Evolutionary conservation across 75 land plant species (phyloP).

Genomic region (Picea sitchensis): DNA sequence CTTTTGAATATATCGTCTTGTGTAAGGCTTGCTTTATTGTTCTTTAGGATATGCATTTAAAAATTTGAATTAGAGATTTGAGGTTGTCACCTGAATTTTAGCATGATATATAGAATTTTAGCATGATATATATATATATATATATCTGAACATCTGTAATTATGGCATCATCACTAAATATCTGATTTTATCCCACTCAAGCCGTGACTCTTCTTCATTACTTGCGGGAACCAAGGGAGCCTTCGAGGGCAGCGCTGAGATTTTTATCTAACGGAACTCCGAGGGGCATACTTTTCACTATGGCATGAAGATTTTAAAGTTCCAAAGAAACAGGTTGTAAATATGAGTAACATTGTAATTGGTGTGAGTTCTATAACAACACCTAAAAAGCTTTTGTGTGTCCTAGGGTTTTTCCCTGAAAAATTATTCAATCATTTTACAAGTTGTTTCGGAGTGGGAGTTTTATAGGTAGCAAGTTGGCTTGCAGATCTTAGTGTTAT

Average conservation of each 20-base stretch:
- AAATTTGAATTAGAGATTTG: too few species aligned
- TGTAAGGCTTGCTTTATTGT: too few species aligned
- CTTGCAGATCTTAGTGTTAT: not conserved
- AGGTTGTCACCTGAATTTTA: too few species aligned
- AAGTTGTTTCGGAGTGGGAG: not conserved
- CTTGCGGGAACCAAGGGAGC: not conserved
- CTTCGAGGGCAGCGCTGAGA: not conserved
- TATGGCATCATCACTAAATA: too few species aligned
- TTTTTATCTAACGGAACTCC: not conserved
- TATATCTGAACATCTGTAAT: not conserved
- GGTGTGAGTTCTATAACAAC: too few species aligned
- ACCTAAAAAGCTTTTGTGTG: not conserved
- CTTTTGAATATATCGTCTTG: too few species aligned
- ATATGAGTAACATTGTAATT: slow-evolving; percentile 1
- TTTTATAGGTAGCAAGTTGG: not conserved
- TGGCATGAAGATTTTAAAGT: not conserved
- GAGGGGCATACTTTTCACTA: not conserved
- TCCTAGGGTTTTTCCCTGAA: too few species aligned
- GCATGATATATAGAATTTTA: too few species aligned
- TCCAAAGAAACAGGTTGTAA: slow-evolving; percentile 4
- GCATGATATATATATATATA: too few species aligned
- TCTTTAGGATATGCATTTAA: too few species aligned
- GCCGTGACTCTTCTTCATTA: slow-evolving; percentile 5
- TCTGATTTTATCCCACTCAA: too few species aligned
- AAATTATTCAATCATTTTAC: not conserved